Conservation (phyloP, 2,329 filamentous ascomycete species). For the Colletotrichum sojae region DNA sequence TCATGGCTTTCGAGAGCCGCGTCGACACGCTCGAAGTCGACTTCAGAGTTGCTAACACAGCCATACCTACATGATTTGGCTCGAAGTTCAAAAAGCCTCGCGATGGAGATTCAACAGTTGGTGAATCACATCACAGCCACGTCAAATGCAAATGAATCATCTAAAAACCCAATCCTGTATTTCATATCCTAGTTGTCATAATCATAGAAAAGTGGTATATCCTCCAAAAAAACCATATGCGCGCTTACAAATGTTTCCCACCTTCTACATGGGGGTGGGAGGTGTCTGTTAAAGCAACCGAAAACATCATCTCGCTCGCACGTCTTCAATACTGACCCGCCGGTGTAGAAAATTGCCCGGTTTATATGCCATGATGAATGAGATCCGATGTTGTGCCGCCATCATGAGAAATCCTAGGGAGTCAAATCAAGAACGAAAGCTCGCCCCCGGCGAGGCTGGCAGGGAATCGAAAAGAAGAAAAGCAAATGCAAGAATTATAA, state of each 20-base stretch:
- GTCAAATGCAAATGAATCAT: neutral
- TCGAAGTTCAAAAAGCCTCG: no score
- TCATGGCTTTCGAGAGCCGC: no score
- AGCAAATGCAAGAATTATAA: conserved; percentile 5
- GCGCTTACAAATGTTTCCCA: conserved; percentile 22
- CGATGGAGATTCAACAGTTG: no score
- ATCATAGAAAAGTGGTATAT: conserved; percentile 41
- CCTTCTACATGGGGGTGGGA: conserved; percentile 11
- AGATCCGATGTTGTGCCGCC: conserved; percentile 14
- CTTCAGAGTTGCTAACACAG: no score
- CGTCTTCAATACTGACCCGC: neutral
- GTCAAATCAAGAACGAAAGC: neutral
- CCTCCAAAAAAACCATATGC: conserved; percentile 28
- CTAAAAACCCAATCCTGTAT: conserved; percentile 14
- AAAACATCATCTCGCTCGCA: neutral
- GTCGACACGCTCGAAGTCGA: no score
- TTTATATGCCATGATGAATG: conserved; percentile 21
- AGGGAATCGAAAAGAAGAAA: neutral
- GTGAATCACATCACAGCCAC: no score
- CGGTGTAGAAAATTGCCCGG: conserved; percentile 11
- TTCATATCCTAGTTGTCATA: conserved; percentile 34
- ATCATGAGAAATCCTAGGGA: conserved; percentile 15
- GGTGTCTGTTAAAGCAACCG: neutral
- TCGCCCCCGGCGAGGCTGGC: conserved; percentile 11
- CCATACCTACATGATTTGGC: no score